phyloP scores from a whole-genome alignment of 2,329 filamentous ascomycete species.

The Cladophialophora psammophila region DNA sequence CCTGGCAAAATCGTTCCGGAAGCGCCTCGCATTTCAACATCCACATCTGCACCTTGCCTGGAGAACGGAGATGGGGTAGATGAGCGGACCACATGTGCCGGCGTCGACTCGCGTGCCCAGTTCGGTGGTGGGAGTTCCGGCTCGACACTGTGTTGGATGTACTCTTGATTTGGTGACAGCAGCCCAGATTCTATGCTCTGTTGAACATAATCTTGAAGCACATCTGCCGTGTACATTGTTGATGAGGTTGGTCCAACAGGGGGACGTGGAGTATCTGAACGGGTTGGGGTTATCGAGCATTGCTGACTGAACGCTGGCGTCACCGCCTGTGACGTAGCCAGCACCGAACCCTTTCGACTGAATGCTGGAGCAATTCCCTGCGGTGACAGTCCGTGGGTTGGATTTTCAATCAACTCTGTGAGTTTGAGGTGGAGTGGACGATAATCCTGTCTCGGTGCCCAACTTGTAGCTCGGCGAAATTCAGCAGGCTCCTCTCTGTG shows the following conservation, averaged over 20 bases:
- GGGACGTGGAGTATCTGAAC: constrained; percentile 29
- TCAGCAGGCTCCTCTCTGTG: background rate
- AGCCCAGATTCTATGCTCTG: constrained; percentile 31
- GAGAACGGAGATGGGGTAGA: constrained; percentile 35
- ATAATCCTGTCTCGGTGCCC: background rate
- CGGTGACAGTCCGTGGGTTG: background rate
- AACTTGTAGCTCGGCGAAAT: background rate
- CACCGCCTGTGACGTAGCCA: background rate
- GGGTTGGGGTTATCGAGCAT: constrained; percentile 5
- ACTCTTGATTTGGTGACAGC: constrained; percentile 13
- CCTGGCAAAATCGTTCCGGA: background rate
- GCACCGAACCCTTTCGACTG: constrained; percentile 2
- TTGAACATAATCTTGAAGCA: constrained; percentile 15
- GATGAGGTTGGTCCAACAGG: constrained; percentile 1
- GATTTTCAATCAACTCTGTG: background rate
- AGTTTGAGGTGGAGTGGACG: background rate
- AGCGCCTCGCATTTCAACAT: constrained; percentile 29
- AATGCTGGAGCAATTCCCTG: background rate
- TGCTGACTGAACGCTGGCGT: background rate
- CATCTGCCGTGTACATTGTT: constrained; percentile 18
- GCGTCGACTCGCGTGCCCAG: constrained; percentile 30
- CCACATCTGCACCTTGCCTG: constrained; percentile 20
- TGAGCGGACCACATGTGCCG: constrained; percentile 36
- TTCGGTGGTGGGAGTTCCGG: constrained; percentile 26
- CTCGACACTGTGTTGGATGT: constrained; percentile 35